These are phyloP conservation scores for Metschnikowia orientalis DNA, from an alignment of 805 yeast genomes.

Conservation along the genomic window DNA sequence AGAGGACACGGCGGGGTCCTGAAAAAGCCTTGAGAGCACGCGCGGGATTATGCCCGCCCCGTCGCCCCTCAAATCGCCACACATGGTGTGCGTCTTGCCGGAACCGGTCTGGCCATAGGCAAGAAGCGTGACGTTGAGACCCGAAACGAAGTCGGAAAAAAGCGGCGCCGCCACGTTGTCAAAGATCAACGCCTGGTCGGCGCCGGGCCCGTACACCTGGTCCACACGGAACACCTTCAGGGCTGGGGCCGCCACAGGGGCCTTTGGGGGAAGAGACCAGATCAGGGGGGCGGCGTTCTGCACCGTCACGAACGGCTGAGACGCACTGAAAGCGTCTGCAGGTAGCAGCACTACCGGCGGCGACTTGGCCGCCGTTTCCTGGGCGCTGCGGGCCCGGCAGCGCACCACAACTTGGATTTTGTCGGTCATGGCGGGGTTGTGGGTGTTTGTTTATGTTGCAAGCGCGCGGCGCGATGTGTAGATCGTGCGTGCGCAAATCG, in stretches of 20 bases:
- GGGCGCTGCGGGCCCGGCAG: conserved; percentile 47
- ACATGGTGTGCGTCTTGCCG: conserved; percentile 78
- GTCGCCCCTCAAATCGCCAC: conserved; percentile 38
- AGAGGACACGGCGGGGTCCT: conserved; percentile 16
- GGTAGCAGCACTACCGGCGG: conserved; percentile 47
- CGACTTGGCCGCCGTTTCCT: conserved; percentile 41
- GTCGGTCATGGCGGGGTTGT: conserved; percentile 15
- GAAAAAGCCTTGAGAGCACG: conserved; percentile 48
- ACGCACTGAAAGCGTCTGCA: conserved; percentile 22
- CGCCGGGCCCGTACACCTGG: conserved; percentile 76
- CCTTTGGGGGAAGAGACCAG: conserved; percentile 20
- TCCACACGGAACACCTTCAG: conserved; percentile 55
- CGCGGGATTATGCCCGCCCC: conserved; percentile 59
- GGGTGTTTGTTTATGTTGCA: conserved; percentile 10
- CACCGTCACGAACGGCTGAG: conserved; percentile 21
- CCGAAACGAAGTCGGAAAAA: conserved; percentile 57
- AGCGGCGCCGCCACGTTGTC: conserved; percentile 70
- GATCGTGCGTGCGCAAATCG: no score
- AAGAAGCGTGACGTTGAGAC: conserved; percentile 68
- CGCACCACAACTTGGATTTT: conserved; percentile 52
- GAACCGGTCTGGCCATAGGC: conserved; percentile 87
- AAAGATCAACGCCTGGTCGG: conserved; percentile 66
- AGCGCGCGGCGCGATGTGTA: conserved; percentile 7
- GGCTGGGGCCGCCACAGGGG: conserved; percentile 16
- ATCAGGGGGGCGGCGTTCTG: conserved; percentile 17